Base-by-base conservation (phyloP, 1,139 yeast species). In the Blastobotrys aristatus region DNA sequence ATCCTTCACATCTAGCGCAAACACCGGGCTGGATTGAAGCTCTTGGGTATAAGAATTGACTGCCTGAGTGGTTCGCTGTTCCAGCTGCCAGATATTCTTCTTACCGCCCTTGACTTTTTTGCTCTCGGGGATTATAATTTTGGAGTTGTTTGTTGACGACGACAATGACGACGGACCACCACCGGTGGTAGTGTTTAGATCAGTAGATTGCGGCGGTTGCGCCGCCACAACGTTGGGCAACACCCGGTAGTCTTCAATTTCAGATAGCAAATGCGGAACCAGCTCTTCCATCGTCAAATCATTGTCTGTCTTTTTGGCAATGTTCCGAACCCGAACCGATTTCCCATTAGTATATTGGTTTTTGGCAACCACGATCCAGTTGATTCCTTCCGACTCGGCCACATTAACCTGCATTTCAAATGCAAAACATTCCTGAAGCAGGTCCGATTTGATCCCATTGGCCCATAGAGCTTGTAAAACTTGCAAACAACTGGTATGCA, bases 1-100 rank as follows among this genome's bases (percentile, higher is more conserved):
- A 57, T 88, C 96, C 51, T 84, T 75, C 16, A 79, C 68, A 61
- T 92, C 97, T 32, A 90, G 75, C 1, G 84, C 76, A 40, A 88
- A 71, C 0, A 90, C 77, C 0, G 96, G 88, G 0, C 92, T 82
- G 24, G 69, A 45, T 21, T 53, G 40, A 16, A 90, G 63, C 10
- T 71, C 74, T 50, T 75, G 73, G 39, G 87, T 64, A 42, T 83
- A 72, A 4, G 70, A 64, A 1, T 76, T 74, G 0, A 87, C 75
- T 0, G 86, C 83, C 38, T 75, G 73, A 53, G 77, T 75, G 0
- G 95, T 80, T 50, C 78, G 82, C 52, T 84, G 89, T 53, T 87
- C 95, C 38, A 81, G 67, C 39, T 82, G 82, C 94, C 95, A 85
- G 57, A 79, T 79, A 49, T 85, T 92, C 60, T 83, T 81, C 63